Conservation (phyloP, 768 basidiomycete species). For the Trametes meyenii region DNA sequence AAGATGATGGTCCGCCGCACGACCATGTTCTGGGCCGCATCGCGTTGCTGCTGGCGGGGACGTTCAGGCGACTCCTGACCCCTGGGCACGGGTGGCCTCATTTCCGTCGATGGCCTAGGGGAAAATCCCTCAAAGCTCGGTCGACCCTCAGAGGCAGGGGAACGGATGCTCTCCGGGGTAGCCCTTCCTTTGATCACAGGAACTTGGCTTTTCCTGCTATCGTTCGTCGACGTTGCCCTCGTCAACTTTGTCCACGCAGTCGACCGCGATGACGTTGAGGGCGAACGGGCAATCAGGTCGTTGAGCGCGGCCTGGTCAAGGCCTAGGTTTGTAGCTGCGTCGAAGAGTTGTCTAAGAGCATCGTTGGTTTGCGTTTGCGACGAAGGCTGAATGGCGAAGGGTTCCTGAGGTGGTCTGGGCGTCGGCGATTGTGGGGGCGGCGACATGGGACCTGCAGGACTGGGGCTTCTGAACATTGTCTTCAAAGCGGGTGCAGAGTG, state of each 20-base stretch:
- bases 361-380: constrained; percentile 40
- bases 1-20: constrained; percentile 81
- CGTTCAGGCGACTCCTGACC: constrained; percentile 13
- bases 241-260: constrained; percentile 49
- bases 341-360: constrained; percentile 73
- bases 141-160: constrained; percentile 30
- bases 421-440: constrained; percentile 20
- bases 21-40: constrained; percentile 44
- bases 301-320: constrained; percentile 73
- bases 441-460: constrained; percentile 22
- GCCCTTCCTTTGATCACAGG: constrained; percentile 21
- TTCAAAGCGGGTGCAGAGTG: constrained; percentile 32
- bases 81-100: constrained; percentile 19
- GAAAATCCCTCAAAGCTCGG: constrained; percentile 36
- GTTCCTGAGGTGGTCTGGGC: constrained; percentile 20
- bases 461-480: constrained; percentile 25
- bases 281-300: constrained; percentile 71
- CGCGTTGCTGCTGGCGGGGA: constrained; percentile 18
- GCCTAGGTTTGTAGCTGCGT: constrained; percentile 74
- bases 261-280: constrained; percentile 61
- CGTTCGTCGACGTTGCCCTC: constrained; percentile 45
- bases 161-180: constrained; percentile 21
- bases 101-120: constrained; percentile 33
- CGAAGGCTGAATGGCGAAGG: constrained; percentile 10
- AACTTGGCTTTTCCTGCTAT: constrained; percentile 31